Conservation (phyloP, 2,329 filamentous ascomycete species). For the Taxawa tesnikishii region DNA sequence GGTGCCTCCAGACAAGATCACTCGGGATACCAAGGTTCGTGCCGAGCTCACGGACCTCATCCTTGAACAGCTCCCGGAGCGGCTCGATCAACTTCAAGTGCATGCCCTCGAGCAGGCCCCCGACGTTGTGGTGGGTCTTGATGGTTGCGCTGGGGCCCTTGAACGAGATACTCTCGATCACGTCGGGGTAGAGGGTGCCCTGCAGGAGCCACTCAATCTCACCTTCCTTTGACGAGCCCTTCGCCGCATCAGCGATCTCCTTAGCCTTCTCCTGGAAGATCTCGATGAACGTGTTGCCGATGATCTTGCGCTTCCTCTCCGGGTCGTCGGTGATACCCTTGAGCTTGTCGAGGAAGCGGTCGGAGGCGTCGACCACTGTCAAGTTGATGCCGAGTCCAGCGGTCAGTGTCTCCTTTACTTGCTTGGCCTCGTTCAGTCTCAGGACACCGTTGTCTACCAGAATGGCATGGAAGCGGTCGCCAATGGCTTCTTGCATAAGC, state of each 20-base stretch:
- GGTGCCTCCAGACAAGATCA: conserved; percentile 67
- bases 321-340: conserved; percentile 62
- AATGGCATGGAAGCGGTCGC: conserved; percentile 71
- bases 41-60: conserved; percentile 63
- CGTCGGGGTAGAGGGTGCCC: conserved; percentile 69
- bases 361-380: conserved; percentile 68
- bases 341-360: conserved; percentile 66
- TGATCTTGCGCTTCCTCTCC: conserved; percentile 84
- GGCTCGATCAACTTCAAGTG: conserved; percentile 65
- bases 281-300: conserved; percentile 70
- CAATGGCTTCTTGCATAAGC: conserved; percentile 78
- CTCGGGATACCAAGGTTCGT: conserved; percentile 58
- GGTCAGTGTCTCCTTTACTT: conserved; percentile 68
- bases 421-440: conserved; percentile 70
- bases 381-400: conserved; percentile 81
- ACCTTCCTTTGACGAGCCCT: conserved; percentile 54
- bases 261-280: conserved; percentile 72
- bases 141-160: conserved; percentile 60
- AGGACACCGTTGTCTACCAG: conserved; percentile 80
- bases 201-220: conserved; percentile 80
- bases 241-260: conserved; percentile 59
- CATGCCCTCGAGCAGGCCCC: conserved; percentile 52
- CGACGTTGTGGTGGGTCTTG: conserved; percentile 65
- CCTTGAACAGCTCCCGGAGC: conserved; percentile 70
- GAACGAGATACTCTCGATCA: conserved; percentile 61